Evolutionary conservation across 2,329 filamentous ascomycete genomes (phyloP).

Genomic region (Colletotrichum shisoi): DNA sequence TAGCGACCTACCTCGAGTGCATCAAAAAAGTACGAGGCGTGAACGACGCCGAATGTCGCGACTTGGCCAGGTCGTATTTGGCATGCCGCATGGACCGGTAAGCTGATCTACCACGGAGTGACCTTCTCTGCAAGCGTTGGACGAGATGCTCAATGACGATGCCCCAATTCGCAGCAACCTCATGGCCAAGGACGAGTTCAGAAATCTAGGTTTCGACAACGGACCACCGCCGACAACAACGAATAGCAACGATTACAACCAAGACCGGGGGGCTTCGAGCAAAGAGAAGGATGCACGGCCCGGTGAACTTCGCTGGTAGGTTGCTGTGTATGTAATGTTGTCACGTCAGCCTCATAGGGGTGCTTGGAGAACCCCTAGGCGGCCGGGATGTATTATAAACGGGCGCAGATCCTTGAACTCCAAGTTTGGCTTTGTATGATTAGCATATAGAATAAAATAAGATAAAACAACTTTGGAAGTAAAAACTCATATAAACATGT

Average conservation of each 20-base stretch:
- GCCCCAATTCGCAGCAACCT: slow-evolving; percentile 70
- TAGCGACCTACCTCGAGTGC: slow-evolving; percentile 84
- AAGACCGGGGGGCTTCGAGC: neutral
- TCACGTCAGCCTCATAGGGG: neutral
- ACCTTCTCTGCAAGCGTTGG: neutral
- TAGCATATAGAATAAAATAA: neutral
- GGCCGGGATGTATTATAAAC: neutral
- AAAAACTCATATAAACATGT: neutral
- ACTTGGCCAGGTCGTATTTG: slow-evolving; percentile 87
- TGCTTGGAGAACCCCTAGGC: neutral
- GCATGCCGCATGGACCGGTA: slow-evolving; percentile 94
- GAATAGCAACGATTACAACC: slow-evolving; percentile 26
- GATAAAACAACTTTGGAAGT: too few species aligned
- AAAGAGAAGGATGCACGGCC: slow-evolving; percentile 28
- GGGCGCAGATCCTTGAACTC: neutral
- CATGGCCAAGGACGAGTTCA: slow-evolving; percentile 95
- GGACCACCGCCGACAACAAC: slow-evolving; percentile 37
- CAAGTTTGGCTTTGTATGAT: neutral
- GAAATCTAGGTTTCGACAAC: slow-evolving; percentile 81
- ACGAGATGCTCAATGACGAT: slow-evolving; percentile 5
- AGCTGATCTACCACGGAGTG: slow-evolving; percentile 18
- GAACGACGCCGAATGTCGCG: slow-evolving; percentile 86
- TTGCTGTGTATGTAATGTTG: neutral
- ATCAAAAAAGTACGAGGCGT: slow-evolving; percentile 83
- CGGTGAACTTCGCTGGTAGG: slow-evolving; percentile 50